Conservation (phyloP, 176 grass and related monocot species). For the Hordeum marinum region DNA sequence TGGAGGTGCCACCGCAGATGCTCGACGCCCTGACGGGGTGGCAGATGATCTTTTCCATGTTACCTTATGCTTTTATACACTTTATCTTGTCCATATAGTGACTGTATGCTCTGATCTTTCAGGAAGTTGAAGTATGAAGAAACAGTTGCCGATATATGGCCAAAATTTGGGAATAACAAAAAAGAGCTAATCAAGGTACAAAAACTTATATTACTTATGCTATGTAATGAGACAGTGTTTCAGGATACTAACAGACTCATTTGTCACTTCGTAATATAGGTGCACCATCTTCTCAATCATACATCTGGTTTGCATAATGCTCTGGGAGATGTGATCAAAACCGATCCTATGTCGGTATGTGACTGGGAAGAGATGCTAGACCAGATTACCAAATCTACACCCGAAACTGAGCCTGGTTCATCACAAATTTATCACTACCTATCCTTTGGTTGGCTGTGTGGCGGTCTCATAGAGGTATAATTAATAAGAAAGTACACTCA, state of each 20-base stretch:
- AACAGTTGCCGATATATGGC: slow-evolving; percentile 90
- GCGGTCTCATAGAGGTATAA: slow-evolving; percentile 85
- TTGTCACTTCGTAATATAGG: slow-evolving; percentile 41
- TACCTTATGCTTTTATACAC: slow-evolving; percentile 1
- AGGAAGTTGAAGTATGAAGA: slow-evolving; percentile 90
- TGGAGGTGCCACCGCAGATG: no score
- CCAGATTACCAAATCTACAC: slow-evolving; percentile 42
- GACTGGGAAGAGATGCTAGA: slow-evolving; percentile 83
- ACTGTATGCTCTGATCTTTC: slow-evolving; percentile 26
- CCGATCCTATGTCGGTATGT: slow-evolving; percentile 65
- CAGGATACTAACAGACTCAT: background rate
- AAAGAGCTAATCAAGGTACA: slow-evolving; percentile 88
- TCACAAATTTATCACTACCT: slow-evolving; percentile 86
- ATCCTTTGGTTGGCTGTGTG: slow-evolving; percentile 98
- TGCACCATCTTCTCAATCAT: slow-evolving; percentile 93
- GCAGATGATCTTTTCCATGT: background rate
- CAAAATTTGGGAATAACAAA: slow-evolving; percentile 58
- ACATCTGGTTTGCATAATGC: slow-evolving; percentile 89
- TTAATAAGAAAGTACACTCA: no score
- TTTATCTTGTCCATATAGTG: slow-evolving; percentile 14
- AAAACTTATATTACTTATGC: background rate
- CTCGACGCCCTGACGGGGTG: no score
- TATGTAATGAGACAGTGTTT: slow-evolving; percentile 6
- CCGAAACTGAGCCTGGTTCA: slow-evolving; percentile 84
- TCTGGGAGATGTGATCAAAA: slow-evolving; percentile 60